phyloP scores from a whole-genome alignment of 768 basidiomycete species.

The Termitomyces sp. region DNA sequence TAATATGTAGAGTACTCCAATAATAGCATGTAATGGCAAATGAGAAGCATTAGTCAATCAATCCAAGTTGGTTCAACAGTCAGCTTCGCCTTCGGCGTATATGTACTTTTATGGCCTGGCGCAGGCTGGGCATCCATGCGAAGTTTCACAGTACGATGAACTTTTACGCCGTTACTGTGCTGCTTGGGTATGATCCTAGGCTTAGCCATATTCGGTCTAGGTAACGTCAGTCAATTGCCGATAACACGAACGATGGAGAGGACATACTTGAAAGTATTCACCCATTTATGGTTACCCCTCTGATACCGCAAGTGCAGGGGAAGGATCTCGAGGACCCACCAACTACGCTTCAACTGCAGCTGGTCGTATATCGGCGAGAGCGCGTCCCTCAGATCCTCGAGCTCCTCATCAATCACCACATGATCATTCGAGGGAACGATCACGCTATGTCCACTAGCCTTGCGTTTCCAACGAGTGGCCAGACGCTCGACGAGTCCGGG shows the following conservation, averaged over 20 bases:
- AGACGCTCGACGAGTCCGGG: not conserved
- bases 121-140: constrained; percentile 44
- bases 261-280: constrained; percentile 15
- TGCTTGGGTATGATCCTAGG: constrained; percentile 35
- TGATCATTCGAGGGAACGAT: not conserved
- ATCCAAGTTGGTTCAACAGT: constrained; percentile 29
- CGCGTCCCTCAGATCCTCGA: constrained; percentile 48
- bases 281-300: constrained; percentile 24
- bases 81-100: constrained; percentile 23
- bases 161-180: constrained; percentile 28
- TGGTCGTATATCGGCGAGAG: constrained; percentile 46
- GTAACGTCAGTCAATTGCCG: not conserved
- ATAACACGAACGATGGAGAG: not conserved
- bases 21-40: not conserved
- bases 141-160: constrained; percentile 46
- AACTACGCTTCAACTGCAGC: constrained; percentile 30
- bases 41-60: constrained; percentile 19
- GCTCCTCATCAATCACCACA: constrained; percentile 31
- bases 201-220: constrained; percentile 26
- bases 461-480: not conserved
- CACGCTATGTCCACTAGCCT: constrained; percentile 7
- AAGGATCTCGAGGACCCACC: constrained; percentile 59
- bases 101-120: constrained; percentile 15
- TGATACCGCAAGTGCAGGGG: constrained; percentile 31
- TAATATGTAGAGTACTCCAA: too few relatives aligned